phyloP scores from a whole-genome alignment of 495 filamentous ascomycete species.

The Xylaria nigripes region DNA sequence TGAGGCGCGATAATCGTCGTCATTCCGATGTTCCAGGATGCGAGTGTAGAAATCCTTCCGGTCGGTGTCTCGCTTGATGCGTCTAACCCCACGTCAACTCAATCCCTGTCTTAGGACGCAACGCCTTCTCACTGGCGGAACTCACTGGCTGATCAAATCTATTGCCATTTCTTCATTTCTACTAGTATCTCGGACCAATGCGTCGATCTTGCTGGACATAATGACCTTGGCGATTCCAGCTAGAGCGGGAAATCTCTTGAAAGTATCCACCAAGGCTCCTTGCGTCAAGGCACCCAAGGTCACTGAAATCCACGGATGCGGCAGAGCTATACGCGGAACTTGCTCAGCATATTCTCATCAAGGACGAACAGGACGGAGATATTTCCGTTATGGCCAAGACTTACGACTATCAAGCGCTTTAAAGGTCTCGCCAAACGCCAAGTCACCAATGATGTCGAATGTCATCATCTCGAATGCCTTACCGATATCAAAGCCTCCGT shows the following conservation, averaged over 20 bases:
- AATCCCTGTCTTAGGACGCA: no score
- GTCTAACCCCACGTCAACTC: no score
- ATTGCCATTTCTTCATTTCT: neutral
- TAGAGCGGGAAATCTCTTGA: neutral
- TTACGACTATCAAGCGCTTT: constrained; percentile 20
- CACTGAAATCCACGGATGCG: neutral
- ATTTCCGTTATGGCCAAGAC: constrained; percentile 9
- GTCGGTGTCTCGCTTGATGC: neutral
- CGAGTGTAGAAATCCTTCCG: neutral
- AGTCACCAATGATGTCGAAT: constrained; percentile 27
- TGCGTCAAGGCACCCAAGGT: neutral
- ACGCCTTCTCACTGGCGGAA: no score
- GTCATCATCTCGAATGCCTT: constrained; percentile 21
- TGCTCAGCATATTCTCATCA: neutral
- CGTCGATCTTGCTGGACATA: neutral
- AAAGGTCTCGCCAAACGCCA: constrained; percentile 32
- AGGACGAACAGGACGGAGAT: neutral
- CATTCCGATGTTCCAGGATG: neutral
- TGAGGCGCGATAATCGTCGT: neutral
- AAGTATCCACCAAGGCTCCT: neutral
- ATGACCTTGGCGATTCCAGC: neutral
- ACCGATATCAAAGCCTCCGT: constrained; percentile 13
- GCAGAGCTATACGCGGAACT: neutral
- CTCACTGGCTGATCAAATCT: neutral
- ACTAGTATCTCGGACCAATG: neutral